A percentile compares a stretch with the other conserved stretches of the same genome.
phyloP scores from a whole-genome alignment of 345 rosid genomes.

The Jatropha curcas region DNA sequence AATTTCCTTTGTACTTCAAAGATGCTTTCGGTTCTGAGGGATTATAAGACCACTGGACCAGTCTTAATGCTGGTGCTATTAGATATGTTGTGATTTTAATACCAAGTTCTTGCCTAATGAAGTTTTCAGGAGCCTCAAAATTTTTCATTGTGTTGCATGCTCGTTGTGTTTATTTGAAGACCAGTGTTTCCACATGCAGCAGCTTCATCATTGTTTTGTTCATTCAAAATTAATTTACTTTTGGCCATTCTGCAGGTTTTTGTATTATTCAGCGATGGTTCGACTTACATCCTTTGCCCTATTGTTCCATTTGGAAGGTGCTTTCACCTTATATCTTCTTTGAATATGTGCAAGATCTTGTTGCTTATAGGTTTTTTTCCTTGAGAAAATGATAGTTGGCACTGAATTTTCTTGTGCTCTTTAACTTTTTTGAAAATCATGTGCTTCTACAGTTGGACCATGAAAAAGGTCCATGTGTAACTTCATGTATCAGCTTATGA shows the following conservation, averaged over 20 bases:
- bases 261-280: constrained; percentile 77
- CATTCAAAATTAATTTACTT: not conserved
- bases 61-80: not conserved
- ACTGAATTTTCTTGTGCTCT: constrained; percentile 1
- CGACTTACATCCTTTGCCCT: constrained; percentile 85
- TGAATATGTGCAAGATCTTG: not conserved
- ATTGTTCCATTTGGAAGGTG: constrained; percentile 95
- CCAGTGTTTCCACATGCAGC: constrained; percentile 4
- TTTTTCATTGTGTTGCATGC: not conserved
- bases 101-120: not conserved
- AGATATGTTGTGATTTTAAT: not conserved
- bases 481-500: not conserved
- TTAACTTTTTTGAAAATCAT: constrained; percentile 3
- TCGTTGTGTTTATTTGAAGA: not conserved
- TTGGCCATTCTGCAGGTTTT: constrained; percentile 64
- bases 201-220: constrained; percentile 8
- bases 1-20: not conserved
- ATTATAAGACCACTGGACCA: constrained; percentile 2
- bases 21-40: not conserved
- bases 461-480: not conserved
- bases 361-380: not conserved
- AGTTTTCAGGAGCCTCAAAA: not conserved
- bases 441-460: constrained; percentile 5
- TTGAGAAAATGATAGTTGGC: constrained; percentile 6
- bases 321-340: not conserved